Evolutionary conservation across 1,284 basidiomycete species (phyloP), one percentile per base, ranked within the genome.

Genomic region (Trichosporon sp.): DNA sequence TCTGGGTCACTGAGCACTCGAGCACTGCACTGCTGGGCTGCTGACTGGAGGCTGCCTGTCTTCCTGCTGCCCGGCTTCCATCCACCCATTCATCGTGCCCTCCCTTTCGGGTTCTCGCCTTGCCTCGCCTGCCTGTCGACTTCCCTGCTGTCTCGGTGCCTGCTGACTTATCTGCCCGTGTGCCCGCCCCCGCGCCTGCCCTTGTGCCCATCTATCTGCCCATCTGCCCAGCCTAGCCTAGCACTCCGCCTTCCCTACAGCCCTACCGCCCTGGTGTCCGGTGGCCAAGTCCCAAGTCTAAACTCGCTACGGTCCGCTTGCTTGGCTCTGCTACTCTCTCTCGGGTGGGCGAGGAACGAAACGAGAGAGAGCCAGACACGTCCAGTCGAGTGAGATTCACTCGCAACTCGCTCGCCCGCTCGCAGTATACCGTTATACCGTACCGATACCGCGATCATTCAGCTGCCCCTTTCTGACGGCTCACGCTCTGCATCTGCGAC

Each of bases 221-320:
- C 32, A 32, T 5, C 32, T 6, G 32, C 46, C 46, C 10, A 29
- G 46, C 44, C 44, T 14, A 27, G 46, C 46, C 46, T 27, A 25
- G 46, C 25, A n/a, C n/a, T n/a, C n/a, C n/a, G n/a, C n/a, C n/a
- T n/a, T n/a, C n/a, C n/a, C n/a, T n/a, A n/a, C n/a, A n/a, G n/a
- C n/a, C n/a, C 46, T 11, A 16, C 49, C 49, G 11, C 2, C 27
- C 49, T 29, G 29, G 46, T 25, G 16, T 25, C 46, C 49, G 27
- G 49, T 29, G 49, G 49, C 49, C 49, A 54, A 54, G 49, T 54
- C 49, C 49, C 49, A 54, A 54, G 49, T 54, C 49, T 54, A 29
- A 54, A 54, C 19, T 29, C 49, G 49, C 49, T 31, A 54, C 49
- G 19, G 49, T 16, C 13, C 25, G 10, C 46, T 6, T 29, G 46